These are phyloP conservation scores for Rhododendron mucronatum DNA, from an alignment of 148 eudicot genomes.

Conservation along the genomic window DNA sequence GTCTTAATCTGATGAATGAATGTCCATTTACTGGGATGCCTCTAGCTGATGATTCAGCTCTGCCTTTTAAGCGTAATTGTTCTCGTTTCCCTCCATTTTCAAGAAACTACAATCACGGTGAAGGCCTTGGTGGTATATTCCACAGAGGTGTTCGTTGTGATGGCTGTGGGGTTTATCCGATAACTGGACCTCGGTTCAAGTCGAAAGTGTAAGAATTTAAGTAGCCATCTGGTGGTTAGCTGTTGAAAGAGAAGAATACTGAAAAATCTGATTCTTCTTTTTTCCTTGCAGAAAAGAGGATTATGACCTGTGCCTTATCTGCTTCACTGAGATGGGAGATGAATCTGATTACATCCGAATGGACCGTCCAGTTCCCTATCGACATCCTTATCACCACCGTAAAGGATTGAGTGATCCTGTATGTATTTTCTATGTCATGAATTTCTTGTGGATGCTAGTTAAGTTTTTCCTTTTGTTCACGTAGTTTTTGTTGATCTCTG, in stretches of 20 bases:
- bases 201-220: conserved; percentile 67
- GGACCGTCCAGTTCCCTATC: conserved; percentile 42
- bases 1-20: conserved; percentile 4
- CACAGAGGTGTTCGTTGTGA: conserved; percentile 90
- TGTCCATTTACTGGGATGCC: conserved; percentile 40
- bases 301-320: conserved; percentile 71
- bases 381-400: conserved; percentile 12
- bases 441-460: not conserved
- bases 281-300: conserved; percentile 49
- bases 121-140: conserved; percentile 32
- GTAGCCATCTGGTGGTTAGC: not conserved
- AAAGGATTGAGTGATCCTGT: conserved; percentile 29
- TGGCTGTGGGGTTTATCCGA: conserved; percentile 77
- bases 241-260: not conserved
- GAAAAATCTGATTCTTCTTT: not conserved
- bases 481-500: not conserved
- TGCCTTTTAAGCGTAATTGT: conserved; percentile 10
- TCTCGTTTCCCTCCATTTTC: conserved; percentile 13
- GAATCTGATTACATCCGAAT: conserved; percentile 55
- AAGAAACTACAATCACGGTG: conserved; percentile 20
- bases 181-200: conserved; percentile 83
- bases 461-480: not conserved
- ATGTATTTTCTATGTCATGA: conserved; percentile 10
- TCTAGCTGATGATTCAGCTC: conserved; percentile 15
- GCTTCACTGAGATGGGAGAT: conserved; percentile 55